These are phyloP conservation scores for Phytophthora europaea DNA, from an alignment of 352 stramenopile species.

Conservation along the genomic window DNA sequence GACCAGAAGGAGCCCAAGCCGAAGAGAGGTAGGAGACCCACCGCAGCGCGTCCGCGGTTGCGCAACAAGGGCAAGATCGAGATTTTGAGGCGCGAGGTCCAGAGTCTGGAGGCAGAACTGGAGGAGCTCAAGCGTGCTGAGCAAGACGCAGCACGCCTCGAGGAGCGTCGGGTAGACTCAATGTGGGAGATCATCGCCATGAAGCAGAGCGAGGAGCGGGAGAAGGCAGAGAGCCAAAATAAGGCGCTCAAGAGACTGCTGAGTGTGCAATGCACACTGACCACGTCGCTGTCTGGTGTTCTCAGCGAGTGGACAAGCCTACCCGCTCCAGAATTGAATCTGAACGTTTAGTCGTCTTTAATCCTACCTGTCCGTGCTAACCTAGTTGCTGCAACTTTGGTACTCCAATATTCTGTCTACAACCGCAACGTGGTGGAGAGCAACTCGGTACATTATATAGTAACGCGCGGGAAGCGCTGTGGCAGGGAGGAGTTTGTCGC, in stretches of 20 bases:
- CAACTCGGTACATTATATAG: background rate
- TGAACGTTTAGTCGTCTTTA: constrained; percentile 12
- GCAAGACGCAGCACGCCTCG: background rate
- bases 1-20: background rate
- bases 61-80: constrained; percentile 42
- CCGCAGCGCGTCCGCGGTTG: constrained; percentile 20
- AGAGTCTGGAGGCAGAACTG: constrained; percentile 19
- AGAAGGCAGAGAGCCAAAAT: constrained; percentile 29
- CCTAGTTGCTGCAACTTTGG: background rate
- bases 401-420: no score
- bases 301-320: constrained; percentile 21
- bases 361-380: background rate
- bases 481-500: background rate
- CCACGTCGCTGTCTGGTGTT: constrained; percentile 24
- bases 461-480: constrained; percentile 13
- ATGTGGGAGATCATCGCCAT: constrained; percentile 31
- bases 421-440: no score
- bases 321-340: constrained; percentile 14
- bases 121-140: constrained; percentile 4
- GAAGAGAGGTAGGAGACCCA: constrained; percentile 9
- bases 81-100: constrained; percentile 21
- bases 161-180: background rate
- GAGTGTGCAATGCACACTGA: constrained; percentile 19
- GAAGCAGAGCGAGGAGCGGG: constrained; percentile 29
- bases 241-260: constrained; percentile 34